Evolutionary conservation across 106 monocot species (phyloP), one percentile per base, ranked within the genome.

Genomic region (Dioscorea dumetorum): DNA sequence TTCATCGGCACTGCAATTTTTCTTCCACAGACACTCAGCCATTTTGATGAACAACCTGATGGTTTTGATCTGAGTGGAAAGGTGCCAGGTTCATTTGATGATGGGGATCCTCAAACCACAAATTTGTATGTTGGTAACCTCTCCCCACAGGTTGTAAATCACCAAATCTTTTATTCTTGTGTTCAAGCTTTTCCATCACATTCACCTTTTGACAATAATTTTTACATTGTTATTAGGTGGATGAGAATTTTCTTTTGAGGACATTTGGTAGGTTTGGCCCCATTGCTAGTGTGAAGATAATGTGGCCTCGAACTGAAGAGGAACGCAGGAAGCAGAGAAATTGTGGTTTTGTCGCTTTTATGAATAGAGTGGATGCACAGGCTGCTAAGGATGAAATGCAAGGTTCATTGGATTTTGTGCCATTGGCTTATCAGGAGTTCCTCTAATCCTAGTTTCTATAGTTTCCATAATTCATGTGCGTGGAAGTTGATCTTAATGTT

Each of bases 301-400:
- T 99, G 99, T 99, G 99, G 99, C 99, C 99, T 76, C 84, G 99
- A 52, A 99, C 99, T n/a, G 99, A 99, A 71, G 99, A 99, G 72
- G 99, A 99, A 73, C 73, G 80, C 22, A 75, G 87, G 61, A 68
- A 91, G 77, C 92, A 93, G 82, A 82, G 99, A 73, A 99, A 99
- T 78, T 99, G 99, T 80, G 99, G 99, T 13, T 99, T 99, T 83
- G 99, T 99, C 75, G 99, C 99, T 66, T 99, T 99, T 75, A 99
- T 99, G 99, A 99, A 99, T 57, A 85, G 99, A 80, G 79, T 74
- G 13, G 99, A 99, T 72, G 99, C 87, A 66, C 99, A 99, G 49
- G 93, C 99, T 74, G 99, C 99, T 8, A 99, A 93, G 65, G 99
- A 99, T 85, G 99, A 99, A 83, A 99, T 99, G 99, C 93, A 99